phyloP scores from a whole-genome alignment of 345 rosid species.

The Arabis alpina region DNA sequence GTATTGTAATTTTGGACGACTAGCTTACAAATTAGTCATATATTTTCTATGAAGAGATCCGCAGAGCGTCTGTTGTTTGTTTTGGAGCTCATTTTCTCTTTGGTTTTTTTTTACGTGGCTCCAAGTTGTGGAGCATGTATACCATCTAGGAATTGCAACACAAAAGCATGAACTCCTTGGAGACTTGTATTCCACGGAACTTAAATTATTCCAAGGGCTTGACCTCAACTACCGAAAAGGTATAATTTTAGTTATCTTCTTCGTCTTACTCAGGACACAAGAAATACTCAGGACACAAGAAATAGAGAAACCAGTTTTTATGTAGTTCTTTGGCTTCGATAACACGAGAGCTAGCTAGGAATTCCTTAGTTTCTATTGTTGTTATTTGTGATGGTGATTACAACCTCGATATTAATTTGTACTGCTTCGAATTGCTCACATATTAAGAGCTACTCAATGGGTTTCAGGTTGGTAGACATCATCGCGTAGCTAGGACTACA shows the following conservation, averaged over 20 bases:
- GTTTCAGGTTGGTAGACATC: constrained; percentile 75
- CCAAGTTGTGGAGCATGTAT: constrained; percentile 85
- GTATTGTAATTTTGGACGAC: too few relatives aligned
- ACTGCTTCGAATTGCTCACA: too few relatives aligned
- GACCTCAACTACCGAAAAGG: constrained; percentile 66
- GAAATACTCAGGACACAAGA: constrained; percentile 1
- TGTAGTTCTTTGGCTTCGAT: constrained; percentile 6
- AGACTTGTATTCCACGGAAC: constrained; percentile 88
- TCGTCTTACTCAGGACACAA: constrained; percentile 15
- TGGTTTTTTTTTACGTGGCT: too few relatives aligned
- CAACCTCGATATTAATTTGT: constrained; percentile 19
- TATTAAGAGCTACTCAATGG: constrained; percentile 18
- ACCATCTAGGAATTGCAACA: constrained; percentile 69
- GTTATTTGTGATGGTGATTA: constrained; percentile 11
- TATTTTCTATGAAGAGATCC: too few relatives aligned
- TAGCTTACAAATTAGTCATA: too few relatives aligned
- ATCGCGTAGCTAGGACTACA: constrained; percentile 73
- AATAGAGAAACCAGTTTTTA: too few relatives aligned
- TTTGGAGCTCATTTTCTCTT: constrained; percentile 24
- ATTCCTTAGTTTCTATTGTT: too few relatives aligned
- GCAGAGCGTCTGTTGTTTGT: constrained; percentile 3
- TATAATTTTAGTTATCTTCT: constrained; percentile 33
- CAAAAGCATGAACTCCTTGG: constrained; percentile 90
- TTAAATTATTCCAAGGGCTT: constrained; percentile 86
- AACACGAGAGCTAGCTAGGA: too few relatives aligned